Conservation (phyloP, 2,329 filamentous ascomycete genomes). For the Hypoxylon rubiginosum region DNA sequence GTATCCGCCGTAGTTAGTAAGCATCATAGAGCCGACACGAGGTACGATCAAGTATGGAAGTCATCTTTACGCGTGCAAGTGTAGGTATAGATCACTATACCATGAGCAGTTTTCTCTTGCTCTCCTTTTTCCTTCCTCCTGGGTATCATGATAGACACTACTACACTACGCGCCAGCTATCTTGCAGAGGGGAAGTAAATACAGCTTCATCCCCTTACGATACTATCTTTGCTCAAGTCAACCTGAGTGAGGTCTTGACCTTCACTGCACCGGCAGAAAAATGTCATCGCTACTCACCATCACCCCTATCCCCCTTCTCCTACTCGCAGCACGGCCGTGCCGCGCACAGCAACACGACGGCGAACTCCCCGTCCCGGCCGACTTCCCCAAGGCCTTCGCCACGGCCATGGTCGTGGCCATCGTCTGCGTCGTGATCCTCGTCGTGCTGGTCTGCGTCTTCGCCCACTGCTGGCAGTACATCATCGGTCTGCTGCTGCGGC, state of each 20-base stretch:
- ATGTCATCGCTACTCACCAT: conserved; percentile 12
- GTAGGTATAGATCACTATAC: not conserved
- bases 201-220: not conserved
- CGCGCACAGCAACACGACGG: conserved; percentile 3
- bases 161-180: not conserved
- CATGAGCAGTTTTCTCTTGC: not conserved
- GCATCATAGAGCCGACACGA: not conserved
- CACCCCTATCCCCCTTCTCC: not conserved
- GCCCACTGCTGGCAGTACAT: conserved; percentile 46
- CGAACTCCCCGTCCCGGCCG: conserved; percentile 7
- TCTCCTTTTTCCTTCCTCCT: not conserved
- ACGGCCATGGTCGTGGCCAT: conserved; percentile 33
- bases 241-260: not conserved
- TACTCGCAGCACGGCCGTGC: not conserved
- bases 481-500: conserved; percentile 13
- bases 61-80: not conserved
- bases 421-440: conserved; percentile 29
- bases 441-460: conserved; percentile 42
- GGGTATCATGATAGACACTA: not conserved
- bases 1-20: conserved; percentile 22
- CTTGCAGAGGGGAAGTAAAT: not conserved
- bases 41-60: not conserved
- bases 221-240: not conserved
- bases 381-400: conserved; percentile 40
- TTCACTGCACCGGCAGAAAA: not conserved